Evolutionary conservation across 1,284 basidiomycete genomes (phyloP), one percentile per base, ranked within the genome.

Genomic region (Cryptococcus sp.): DNA sequence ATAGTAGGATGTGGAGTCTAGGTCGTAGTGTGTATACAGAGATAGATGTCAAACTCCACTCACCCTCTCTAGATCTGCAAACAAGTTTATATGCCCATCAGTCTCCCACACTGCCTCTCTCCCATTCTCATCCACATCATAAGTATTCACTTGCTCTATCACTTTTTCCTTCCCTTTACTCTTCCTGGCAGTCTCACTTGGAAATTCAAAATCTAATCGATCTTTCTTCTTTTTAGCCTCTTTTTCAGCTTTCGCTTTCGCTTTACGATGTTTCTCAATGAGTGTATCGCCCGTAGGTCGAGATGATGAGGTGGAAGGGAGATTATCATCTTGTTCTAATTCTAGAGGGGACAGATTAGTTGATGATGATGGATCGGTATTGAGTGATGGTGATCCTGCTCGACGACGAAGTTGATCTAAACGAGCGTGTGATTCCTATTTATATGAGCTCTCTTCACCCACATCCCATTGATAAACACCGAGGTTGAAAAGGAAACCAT

Each of bases 21-120:
- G 23, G 23, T 23, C 23, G 23, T 23, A 23, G 23, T 23, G n/a
- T n/a, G n/a, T 10, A 41, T 41, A n/a, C 38, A 41, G 38, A 41
- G 38, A 41, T 23, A 23, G 23, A 23, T 23, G 2, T 23, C 23
- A 23, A 23, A 23, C 23, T 23, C 23, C 43, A 72, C 73, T 43
- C 47, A 63, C 68, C 55, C 65, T 58, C 57, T 77, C 77, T 2
- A 74, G 41, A 49, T 75, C 72, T 2, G 71, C 68, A 66, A 75
- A 78, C 46, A 78, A 65, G 52, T 78, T 78, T 51, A 77, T 46
- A 63, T 77, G 76, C 4, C 73, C 76, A 15, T 58, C 66, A 6
- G 58, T 55, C 33, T 68, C 61, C 54, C 65, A 66, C 14, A 44
- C 54, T 49, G 53, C 53, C 23, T 51, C 23, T 46, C 51, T 35